Evolutionary conservation across 139 green algal genomes (phyloP).

Genomic region (Astrephomene gubernaculifera): DNA sequence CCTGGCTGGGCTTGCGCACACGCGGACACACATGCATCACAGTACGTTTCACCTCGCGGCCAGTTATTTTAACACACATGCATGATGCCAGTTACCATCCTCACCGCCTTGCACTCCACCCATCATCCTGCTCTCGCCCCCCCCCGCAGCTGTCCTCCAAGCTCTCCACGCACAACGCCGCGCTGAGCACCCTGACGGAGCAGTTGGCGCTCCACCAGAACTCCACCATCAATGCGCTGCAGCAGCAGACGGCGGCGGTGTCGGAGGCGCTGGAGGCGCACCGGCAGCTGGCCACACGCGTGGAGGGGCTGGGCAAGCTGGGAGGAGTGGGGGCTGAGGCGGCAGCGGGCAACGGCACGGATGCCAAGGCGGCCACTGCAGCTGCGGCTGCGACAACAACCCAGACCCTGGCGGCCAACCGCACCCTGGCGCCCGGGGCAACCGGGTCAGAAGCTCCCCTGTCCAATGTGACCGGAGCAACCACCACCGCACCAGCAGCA

Average conservation of each 20-base stretch:
- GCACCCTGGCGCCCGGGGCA: too few species aligned
- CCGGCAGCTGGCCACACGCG: neutral
- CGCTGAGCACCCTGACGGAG: constrained; percentile 23
- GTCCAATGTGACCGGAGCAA: too few species aligned
- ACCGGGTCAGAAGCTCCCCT: too few species aligned
- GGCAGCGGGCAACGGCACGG: neutral
- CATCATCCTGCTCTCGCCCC: too few species aligned
- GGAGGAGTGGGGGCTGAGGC: neutral
- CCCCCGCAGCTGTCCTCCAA: constrained; percentile 4
- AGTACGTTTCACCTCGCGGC: too few species aligned
- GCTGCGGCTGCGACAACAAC: neutral
- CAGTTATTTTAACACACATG: too few species aligned
- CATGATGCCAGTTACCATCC: too few species aligned
- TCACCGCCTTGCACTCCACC: too few species aligned
- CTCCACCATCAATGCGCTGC: constrained; percentile 17
- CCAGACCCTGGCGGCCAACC: too few species aligned
- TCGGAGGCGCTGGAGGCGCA: constrained; percentile 39
- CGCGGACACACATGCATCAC: too few species aligned
- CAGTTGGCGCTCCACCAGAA: constrained; percentile 34
- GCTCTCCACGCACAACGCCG: constrained; percentile 31
- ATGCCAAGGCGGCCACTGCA: neutral
- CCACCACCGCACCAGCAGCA: too few species aligned
- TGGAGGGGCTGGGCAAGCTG: neutral
- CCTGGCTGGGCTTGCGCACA: too few species aligned
- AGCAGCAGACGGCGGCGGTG: constrained; percentile 34